Evolutionary conservation across 1,284 basidiomycete species (phyloP).

Genomic region (Salmacisia buchloeana): DNA sequence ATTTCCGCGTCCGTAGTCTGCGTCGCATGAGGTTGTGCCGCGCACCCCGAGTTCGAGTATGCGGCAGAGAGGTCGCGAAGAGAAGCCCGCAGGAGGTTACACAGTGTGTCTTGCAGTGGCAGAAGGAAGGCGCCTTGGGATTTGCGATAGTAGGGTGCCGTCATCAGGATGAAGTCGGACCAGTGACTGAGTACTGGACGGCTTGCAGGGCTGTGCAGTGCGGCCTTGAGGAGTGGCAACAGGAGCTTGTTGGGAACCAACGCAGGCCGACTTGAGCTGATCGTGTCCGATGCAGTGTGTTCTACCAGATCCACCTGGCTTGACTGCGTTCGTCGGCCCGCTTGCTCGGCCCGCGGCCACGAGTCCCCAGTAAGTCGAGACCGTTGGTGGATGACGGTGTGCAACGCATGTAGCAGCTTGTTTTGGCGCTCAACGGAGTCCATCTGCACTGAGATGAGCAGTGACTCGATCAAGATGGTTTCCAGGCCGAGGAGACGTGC

Average conservation of each 20-base stretch:
- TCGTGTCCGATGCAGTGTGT: neutral
- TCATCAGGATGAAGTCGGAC: slow-evolving; percentile 92
- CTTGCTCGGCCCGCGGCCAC: neutral
- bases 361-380: neutral
- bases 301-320: slow-evolving; percentile 9
- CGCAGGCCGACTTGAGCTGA: slow-evolving; percentile 44
- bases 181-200: slow-evolving; percentile 82
- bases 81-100: slow-evolving; percentile 64
- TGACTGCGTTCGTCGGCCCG: neutral
- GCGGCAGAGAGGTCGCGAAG: slow-evolving; percentile 57
- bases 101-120: slow-evolving; percentile 74
- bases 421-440: slow-evolving; percentile 53
- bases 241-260: slow-evolving; percentile 54
- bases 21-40: slow-evolving; percentile 6
- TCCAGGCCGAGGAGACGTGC: slow-evolving; percentile 58
- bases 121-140: slow-evolving; percentile 64
- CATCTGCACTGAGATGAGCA: slow-evolving; percentile 67
- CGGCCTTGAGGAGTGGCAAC: slow-evolving; percentile 72
- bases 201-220: slow-evolving; percentile 66
- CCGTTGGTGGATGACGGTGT: slow-evolving; percentile 58
- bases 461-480: slow-evolving; percentile 65
- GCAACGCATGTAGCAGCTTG: slow-evolving; percentile 83
- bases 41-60: slow-evolving; percentile 34
- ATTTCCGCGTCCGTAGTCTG: slow-evolving; percentile 32
- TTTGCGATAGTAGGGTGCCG: slow-evolving; percentile 73